These are phyloP conservation scores for Tulasnella sp. DNA, from an alignment of 768 basidiomycete genomes.

Conservation along the genomic window DNA sequence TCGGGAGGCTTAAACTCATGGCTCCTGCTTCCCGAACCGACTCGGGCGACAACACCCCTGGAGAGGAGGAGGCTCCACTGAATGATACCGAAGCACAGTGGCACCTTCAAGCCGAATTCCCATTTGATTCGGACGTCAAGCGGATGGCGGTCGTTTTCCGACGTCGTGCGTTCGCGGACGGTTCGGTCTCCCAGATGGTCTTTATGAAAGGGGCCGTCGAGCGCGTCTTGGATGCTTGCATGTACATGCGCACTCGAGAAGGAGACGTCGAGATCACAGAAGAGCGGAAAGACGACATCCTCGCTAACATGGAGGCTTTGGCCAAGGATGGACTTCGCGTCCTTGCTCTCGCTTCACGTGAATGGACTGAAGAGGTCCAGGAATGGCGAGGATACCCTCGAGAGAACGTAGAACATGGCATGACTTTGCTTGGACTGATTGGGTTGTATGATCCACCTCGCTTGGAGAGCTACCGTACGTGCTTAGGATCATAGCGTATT, in stretches of 20 bases:
- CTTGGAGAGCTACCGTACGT: neutral
- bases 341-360: constrained; percentile 33
- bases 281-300: neutral
- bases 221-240: constrained; percentile 14
- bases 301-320: constrained; percentile 30
- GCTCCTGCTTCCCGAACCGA: neutral
- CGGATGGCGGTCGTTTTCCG: constrained; percentile 27
- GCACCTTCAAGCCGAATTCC: constrained; percentile 24
- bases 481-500: neutral
- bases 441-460: constrained; percentile 9
- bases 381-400: constrained; percentile 5
- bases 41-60: neutral
- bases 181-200: constrained; percentile 14
- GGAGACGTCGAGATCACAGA: constrained; percentile 6
- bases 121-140: constrained; percentile 35
- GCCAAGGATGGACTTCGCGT: constrained; percentile 49
- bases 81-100: constrained; percentile 9
- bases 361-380: neutral
- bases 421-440: constrained; percentile 26
- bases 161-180: neutral
- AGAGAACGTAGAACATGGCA: constrained; percentile 18
- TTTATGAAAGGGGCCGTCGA: constrained; percentile 25
- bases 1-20: constrained; percentile 6
- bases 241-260: neutral
- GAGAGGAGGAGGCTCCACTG: neutral